Evolutionary conservation across 768 basidiomycete genomes (phyloP).

Genomic region (Tulasnella sp.): DNA sequence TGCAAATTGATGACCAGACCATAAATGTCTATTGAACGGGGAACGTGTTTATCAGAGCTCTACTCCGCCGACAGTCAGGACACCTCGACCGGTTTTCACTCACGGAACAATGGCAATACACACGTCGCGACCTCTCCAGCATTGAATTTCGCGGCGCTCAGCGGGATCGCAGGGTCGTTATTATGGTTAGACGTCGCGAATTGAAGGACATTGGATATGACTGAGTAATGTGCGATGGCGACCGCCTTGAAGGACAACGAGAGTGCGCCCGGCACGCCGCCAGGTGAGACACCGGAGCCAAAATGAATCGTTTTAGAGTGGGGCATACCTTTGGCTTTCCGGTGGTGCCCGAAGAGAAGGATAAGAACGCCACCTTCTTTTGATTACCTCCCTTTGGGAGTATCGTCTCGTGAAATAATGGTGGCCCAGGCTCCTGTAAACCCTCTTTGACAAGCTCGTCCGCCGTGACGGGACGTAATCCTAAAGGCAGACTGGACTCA

Average conservation of each 20-base stretch:
- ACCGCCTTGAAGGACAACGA: slow-evolving; percentile 38
- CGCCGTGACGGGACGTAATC: background rate
- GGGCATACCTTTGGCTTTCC: slow-evolving; percentile 38
- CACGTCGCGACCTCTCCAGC: slow-evolving; percentile 43
- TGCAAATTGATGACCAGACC: slow-evolving; percentile 22
- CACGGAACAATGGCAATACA: slow-evolving; percentile 17
- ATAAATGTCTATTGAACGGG: slow-evolving; percentile 17
- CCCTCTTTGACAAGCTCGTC: slow-evolving; percentile 42
- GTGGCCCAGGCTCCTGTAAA: slow-evolving; percentile 24
- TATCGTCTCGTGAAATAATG: slow-evolving; percentile 38
- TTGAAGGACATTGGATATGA: slow-evolving; percentile 54
- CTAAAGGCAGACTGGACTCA: too few relatives aligned
- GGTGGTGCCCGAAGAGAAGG: slow-evolving; percentile 68
- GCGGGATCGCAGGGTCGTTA: slow-evolving; percentile 29
- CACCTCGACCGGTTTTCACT: background rate
- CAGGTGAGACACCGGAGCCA: background rate
- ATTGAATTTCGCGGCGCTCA: slow-evolving; percentile 34
- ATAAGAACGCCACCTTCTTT: slow-evolving; percentile 58
- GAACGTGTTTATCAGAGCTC: background rate
- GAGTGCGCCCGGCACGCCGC: too few relatives aligned
- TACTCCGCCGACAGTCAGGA: background rate
- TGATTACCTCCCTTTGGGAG: slow-evolving; percentile 49
- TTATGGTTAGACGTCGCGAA: slow-evolving; percentile 42
- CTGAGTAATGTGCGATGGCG: slow-evolving; percentile 46
- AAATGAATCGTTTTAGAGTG: background rate